Base-by-base conservation (phyloP, 768 basidiomycete genomes). In the Tylopilus vinaceipallidus region DNA sequence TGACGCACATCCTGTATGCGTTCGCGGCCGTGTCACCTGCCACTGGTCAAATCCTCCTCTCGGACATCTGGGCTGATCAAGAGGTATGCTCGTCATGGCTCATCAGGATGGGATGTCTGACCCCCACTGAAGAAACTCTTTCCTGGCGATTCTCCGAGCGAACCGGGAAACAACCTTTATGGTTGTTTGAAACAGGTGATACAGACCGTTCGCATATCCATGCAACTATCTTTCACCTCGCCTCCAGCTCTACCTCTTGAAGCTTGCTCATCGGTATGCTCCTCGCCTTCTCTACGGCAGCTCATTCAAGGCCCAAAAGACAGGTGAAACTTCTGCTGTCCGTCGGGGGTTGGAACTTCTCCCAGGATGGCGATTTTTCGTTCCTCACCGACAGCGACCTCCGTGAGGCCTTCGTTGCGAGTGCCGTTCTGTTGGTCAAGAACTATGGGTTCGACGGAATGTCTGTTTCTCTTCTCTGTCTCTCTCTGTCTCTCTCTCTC, bases 371-470 rank as follows among this genome's bases (percentile, higher is more conserved):
- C 12, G 83, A 87, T 59, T 87, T 88, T 64, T 68, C 71, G 53
- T 86, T 87, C 62, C 76, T 88, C 41, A 80, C 80, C 1, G 68
- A 75, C 37, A 54, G 78, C 0, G 59, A 66, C 22, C 70, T 72
- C 54, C 79, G 83, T 10, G 71, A 75, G 11, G 81, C 69, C 12
- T 88, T 88, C 58, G 82, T 86, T 24, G 58, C 62, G 43, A 78
- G 69, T 49, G 84, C 86, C 2, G 80, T 91, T 23, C 73, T 76
- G 39, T 59, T 89, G 10, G 70, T 86, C 40, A 78, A 84, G 58
- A 83, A 91, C 64, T 86, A 89, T 49, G 90, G 89, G 0, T 80
- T 93, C 43, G 90, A 91, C 58, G 90, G 90, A 45, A 78, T 88
- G 83, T 82, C 56, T 46, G 80, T 64, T 8, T 17, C 14, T 32